Evolutionary conservation across 306 rosid genomes (phyloP).

Genomic region (Rosa rugosa): DNA sequence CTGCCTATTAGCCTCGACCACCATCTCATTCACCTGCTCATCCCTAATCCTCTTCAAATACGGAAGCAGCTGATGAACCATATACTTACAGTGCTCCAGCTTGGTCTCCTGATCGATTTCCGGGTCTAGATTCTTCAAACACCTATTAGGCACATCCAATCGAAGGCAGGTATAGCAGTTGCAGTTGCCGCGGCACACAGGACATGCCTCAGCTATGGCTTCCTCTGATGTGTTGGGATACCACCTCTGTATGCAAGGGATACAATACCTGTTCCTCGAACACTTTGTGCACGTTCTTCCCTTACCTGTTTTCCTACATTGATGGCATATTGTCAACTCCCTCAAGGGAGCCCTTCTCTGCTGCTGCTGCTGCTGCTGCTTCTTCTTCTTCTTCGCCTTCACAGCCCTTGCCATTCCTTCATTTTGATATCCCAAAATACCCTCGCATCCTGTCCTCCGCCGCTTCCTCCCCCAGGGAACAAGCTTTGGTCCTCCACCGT

Average conservation of each 20-base stretch:
- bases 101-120: background rate
- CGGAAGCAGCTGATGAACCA: constrained; percentile 64
- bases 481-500: no score
- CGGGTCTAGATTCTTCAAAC: constrained; percentile 11
- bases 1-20: background rate
- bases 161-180: constrained; percentile 78
- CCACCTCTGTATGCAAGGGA: constrained; percentile 56
- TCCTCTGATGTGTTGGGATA: constrained; percentile 57
- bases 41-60: constrained; percentile 50
- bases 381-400: no score
- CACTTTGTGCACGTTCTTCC: constrained; percentile 52
- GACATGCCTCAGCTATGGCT: constrained; percentile 58
- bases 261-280: constrained; percentile 49
- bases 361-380: no score
- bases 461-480: background rate
- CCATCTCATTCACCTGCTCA: constrained; percentile 60
- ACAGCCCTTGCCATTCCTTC: no score
- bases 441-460: background rate
- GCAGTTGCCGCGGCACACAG: constrained; percentile 73
- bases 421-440: background rate
- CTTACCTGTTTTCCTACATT: constrained; percentile 58
- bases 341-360: no score
- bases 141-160: constrained; percentile 29
- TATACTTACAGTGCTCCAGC: constrained; percentile 40
- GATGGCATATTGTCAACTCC: constrained; percentile 67